phyloP scores from a whole-genome alignment of 1,284 basidiomycete species.

The Neolentinus lepideus region DNA sequence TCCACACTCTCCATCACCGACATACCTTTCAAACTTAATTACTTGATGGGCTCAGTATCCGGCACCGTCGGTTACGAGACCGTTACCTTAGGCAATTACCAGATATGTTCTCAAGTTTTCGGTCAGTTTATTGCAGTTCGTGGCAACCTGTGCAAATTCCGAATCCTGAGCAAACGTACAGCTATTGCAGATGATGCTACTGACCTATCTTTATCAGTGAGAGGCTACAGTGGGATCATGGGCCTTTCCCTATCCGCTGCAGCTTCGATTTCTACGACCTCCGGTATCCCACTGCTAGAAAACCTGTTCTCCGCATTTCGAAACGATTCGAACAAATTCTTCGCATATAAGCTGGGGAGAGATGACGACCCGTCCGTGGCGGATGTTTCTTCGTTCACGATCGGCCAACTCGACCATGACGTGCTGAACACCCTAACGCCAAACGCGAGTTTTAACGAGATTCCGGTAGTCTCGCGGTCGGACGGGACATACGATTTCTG shows the following conservation, averaged over 20 bases:
- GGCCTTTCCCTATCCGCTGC: slow-evolving; percentile 44
- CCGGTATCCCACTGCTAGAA: slow-evolving; percentile 38
- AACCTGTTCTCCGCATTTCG: slow-evolving; percentile 39
- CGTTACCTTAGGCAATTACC: slow-evolving; percentile 35
- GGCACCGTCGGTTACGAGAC: slow-evolving; percentile 37
- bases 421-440: slow-evolving; percentile 24
- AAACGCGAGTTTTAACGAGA: slow-evolving; percentile 25
- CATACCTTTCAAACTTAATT: slow-evolving; percentile 31
- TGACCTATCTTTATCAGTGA: slow-evolving; percentile 35
- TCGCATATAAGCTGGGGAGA: slow-evolving; percentile 44
- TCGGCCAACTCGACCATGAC: slow-evolving; percentile 39
- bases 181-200: slow-evolving; percentile 39
- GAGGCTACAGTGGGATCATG: slow-evolving; percentile 50
- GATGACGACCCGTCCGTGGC: slow-evolving; percentile 10
- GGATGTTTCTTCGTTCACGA: slow-evolving; percentile 40
- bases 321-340: slow-evolving; percentile 34
- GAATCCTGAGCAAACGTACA: slow-evolving; percentile 13
- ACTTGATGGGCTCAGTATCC: slow-evolving; percentile 39
- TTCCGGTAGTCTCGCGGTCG: slow-evolving; percentile 33
- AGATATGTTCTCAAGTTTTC: slow-evolving; percentile 31
- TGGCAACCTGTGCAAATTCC: not conserved
- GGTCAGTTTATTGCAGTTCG: slow-evolving; percentile 20
- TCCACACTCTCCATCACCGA: slow-evolving; percentile 24
- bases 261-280: slow-evolving; percentile 37
- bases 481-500: slow-evolving; percentile 42